Base-by-base conservation (phyloP, 257 asterid genomes). In the Ballota nigra region DNA sequence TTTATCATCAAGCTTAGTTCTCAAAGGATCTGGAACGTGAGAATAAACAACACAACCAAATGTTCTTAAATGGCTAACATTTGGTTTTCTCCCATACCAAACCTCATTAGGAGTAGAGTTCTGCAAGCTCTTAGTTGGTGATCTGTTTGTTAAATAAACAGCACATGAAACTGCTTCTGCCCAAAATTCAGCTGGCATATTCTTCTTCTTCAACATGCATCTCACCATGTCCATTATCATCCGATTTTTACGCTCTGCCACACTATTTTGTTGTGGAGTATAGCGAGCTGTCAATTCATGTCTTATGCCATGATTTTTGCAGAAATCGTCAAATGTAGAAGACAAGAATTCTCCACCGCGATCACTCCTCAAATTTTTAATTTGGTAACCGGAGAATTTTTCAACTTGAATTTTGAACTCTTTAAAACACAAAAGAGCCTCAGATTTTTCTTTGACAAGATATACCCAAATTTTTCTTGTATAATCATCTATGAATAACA, bases 81-180 rank as follows among this genome's bases (percentile, higher is more conserved):
- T 62, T 6, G 69, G 22, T 38, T 73, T 9, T 6, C n/a, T 23
- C 0, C 52, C 68, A 66, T 56, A 74, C 72, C 66, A 53, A 34
- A 43, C 19, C 31, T 65, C 60, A 13, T 64, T 22, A n/a, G 47
- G 67, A 41, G 72, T 26, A 11, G 66, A 34, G 11, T 73, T n/a
- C 0, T 64, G 5, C 36, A 65, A 43, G 5, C 26, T 23, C 66
- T 40, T 65, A 16, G 72, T 53, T 12, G 72, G 61, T 57, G 38
- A 65, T 29, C 41, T 74, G 29, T 74, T 56, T 2, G 67, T 41
- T 6, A 74, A n/a, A 22, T 58, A 74, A 29, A 74, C 23, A 20
- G 4, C 68, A 40, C 63, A 74, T 0, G 63, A 38, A 1, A 38
- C 45, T 10, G 15, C 45, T 38, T 38, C 45, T 9, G 45, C 45